Evolutionary conservation across 23 red algal species (phyloP), one percentile per base, ranked within the genome.

Genomic region (Chondrus crispus): DNA sequence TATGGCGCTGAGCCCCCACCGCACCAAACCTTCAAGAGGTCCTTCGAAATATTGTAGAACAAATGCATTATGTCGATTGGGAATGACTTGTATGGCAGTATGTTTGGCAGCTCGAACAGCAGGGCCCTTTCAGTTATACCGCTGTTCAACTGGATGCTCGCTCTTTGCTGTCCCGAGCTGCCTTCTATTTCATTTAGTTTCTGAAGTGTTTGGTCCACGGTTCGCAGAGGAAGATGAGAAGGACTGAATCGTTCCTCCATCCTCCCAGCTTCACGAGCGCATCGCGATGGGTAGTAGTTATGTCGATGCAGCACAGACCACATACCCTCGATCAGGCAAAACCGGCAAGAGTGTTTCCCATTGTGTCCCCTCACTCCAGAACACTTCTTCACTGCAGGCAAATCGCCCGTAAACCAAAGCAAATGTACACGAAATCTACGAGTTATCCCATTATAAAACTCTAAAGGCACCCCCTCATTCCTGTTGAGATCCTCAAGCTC

Each of bases 301-400:
- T 77, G 40, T 48, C 72, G 33, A 3, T n/a, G 3, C 33, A 47
- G 18, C 30, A 40, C 4, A 48, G 72, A 77, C 72, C 38, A 77
- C 22, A 77, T 14, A 2, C 38, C 42, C 20, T 43, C 3, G 22
- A 77, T 47, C 2, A 12, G 2, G 42, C 72, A 77, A 5, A 50
- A 77, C 40, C 72, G 3, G 30, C 72, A 77, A 3, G 72, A 47
- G 3, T 26, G 2, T 48, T 77, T 77, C 4, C 40, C 72, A 77
- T 48, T 77, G 39, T 77, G 72, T 50, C 72, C 72, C 52, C 52
- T 77, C 4, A 77, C 35, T n/a, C 38, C 72, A 77, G 38, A 77
- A 2, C 9, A 16, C 38, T 77, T 77, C 42, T 77, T 77, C 40
- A 77, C 18, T 11, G 72, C 42, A 4, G 72, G 72, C 3, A 77